Base-by-base conservation (phyloP, 768 basidiomycete species). In the Tulasnella sp. region DNA sequence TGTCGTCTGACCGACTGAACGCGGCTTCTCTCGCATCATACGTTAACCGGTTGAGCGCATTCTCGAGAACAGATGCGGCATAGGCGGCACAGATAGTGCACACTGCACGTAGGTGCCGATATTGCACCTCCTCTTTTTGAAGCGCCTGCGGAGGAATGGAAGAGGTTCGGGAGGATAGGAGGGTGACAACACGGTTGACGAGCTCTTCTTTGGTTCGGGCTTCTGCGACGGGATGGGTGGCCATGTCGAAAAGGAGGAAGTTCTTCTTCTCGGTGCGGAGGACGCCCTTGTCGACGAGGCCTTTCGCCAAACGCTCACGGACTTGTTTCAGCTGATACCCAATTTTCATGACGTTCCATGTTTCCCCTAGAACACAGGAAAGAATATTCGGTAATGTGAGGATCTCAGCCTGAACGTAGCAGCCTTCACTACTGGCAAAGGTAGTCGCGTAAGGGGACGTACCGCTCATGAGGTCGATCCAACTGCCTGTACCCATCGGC, bases 331-430 rank as follows among this genome's bases (percentile, higher is more conserved):
- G 83, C 71, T 99, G 94, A 73, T 91, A 99, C 22, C 93, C 93
- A 56, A 99, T 98, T 74, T 98, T 98, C 85, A 97, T 92, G 7
- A 99, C 92, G 72, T 98, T 99, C 94, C 94, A 99, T 49, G 94
- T 98, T 74, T 99, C 94, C 57, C 94, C 93, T 97, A 68, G 5
- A 17, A 25, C 45, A n/a, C n/a, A n/a, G n/a, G n/a, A n/a, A n/a
- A n/a, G 9, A 22, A 49, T 10, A 51, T 22, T 15, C 52, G 12
- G n/a, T 10, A 11, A 53, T 12, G 15, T 12, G 15, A 42, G 42
- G 52, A 53, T n/a, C n/a, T n/a, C n/a, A n/a, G n/a, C n/a, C n/a
- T n/a, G n/a, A n/a, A n/a, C n/a, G n/a, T n/a, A n/a, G n/a, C n/a
- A n/a, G n/a, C n/a, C n/a, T n/a, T n/a, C n/a, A n/a, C n/a, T n/a